Evolutionary conservation across 176 grass and related monocot genomes (phyloP).

Genomic region (Carex kokanica): DNA sequence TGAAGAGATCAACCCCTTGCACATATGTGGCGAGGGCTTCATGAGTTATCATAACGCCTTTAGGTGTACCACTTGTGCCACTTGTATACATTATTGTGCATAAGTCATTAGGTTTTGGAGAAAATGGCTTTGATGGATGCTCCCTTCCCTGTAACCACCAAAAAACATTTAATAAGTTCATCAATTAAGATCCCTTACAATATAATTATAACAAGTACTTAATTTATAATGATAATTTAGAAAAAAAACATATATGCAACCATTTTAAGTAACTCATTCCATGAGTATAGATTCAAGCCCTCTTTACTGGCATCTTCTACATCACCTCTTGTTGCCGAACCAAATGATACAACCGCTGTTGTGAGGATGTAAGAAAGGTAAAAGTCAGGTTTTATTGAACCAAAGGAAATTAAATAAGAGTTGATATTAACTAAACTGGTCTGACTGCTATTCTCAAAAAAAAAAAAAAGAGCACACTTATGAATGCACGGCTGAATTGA

Average conservation of each 20-base stretch:
- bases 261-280: conserved; percentile 74
- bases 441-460: too few species aligned
- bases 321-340: conserved; percentile 55
- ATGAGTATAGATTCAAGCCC: conserved; percentile 65
- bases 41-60: conserved; percentile 90
- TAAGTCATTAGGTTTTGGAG: conserved; percentile 59
- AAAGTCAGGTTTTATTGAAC: conserved; percentile 2
- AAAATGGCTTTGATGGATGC: conserved; percentile 44
- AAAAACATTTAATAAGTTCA: conserved; percentile 15
- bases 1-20: too few species aligned
- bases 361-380: conserved; percentile 5
- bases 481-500: neutral
- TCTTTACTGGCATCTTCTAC: conserved; percentile 32
- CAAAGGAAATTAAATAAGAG: neutral
- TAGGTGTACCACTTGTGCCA: conserved; percentile 88
- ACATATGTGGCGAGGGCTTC: conserved; percentile 38
- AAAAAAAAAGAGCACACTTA: too few species aligned
- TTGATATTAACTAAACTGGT: neutral
- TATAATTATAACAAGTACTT: neutral
- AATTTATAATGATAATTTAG: neutral
- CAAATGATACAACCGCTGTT: conserved; percentile 74
- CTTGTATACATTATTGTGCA: conserved; percentile 99
- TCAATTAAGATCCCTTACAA: conserved; percentile 20
- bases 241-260: conserved; percentile 31
- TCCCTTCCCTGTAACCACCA: conserved; percentile 64